Base-by-base conservation (phyloP, 805 yeast genomes). In the Candida chauliodis region DNA sequence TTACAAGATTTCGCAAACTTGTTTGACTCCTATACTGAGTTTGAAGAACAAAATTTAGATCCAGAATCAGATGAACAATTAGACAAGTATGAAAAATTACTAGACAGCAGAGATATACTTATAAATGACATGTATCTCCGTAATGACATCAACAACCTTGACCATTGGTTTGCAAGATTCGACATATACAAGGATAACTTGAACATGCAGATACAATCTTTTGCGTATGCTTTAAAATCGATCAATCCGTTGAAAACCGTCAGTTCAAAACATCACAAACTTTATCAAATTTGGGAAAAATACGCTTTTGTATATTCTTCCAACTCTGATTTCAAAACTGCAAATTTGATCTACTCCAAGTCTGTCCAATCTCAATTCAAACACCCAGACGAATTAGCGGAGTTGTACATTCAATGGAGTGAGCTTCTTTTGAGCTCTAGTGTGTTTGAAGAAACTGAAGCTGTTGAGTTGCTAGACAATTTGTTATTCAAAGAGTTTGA, bases 381-480 rank as follows among this genome's bases (percentile, higher is more conserved):
- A 18, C 59, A 70, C 11, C 60, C 78, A 0, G 75, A 76, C 16
- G 96, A 88, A 43, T 59, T 88, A 15, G 84, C 81, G 2, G 73
- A 72, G 2, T 56, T 90, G 5, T 85, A 88, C 75, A 62, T 76
- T n/a, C 73, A 71, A 13, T 90, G 96, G 96, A 69, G 83, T 5
- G 84, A 84, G 40, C 61, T 77, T 58, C 83, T 81, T 42, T 50
- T 84, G 21, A 61, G 72, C 17, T 58, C 63, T 13, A 75, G 67
- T 16, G 53, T 76, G 15, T 74, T 69, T 1, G 57, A 78, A 37
- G 56, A 77, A 15, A 74, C 69, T 1, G 58, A 56, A 14, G 63
- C 77, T 0, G 34, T 69, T 3, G 40, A 48, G 0, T 55, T 71
- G 4, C 42, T 71, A 1, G 63, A 65, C 41, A 47, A 48, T 15